phyloP scores from a whole-genome alignment of 1,284 basidiomycete species.

The Marasmius tenuissimus region DNA sequence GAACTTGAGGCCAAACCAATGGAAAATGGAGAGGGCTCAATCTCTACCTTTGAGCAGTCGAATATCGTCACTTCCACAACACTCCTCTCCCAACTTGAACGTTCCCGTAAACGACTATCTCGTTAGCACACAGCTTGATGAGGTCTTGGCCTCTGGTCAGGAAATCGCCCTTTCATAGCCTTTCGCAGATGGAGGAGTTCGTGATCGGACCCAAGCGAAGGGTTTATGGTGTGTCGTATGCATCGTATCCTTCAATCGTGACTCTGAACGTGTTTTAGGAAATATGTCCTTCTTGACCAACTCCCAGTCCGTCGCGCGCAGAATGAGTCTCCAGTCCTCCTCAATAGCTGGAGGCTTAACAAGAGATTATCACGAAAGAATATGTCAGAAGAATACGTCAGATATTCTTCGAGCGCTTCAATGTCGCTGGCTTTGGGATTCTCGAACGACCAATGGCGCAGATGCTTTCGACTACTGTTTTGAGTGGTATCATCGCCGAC shows the following conservation, averaged over 20 bases:
- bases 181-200: conserved; percentile 73
- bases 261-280: conserved; percentile 50
- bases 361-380: conserved; percentile 71
- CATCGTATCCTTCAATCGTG: background rate
- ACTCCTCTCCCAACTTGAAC: conserved; percentile 31
- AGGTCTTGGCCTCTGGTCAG: conserved; percentile 72
- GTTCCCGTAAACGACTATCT: conserved; percentile 79
- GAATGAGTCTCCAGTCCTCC: conserved; percentile 85
- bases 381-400: too few species aligned
- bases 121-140: conserved; percentile 80
- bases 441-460: conserved; percentile 86
- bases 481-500: conserved; percentile 85
- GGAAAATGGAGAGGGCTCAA: conserved; percentile 17
- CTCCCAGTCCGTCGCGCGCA: conserved; percentile 79
- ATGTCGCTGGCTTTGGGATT: conserved; percentile 83
- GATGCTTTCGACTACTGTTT: conserved; percentile 78
- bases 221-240: conserved; percentile 75
- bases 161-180: conserved; percentile 83
- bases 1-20: background rate
- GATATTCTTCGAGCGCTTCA: conserved; percentile 95
- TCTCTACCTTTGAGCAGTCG: conserved; percentile 43
- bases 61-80: conserved; percentile 44
- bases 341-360: conserved; percentile 75
- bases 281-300: conserved; percentile 78
- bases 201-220: conserved; percentile 90